These are phyloP conservation scores for Fagopyrum tataricum DNA, from an alignment of 148 eudicot genomes.

Conservation along the genomic window DNA sequence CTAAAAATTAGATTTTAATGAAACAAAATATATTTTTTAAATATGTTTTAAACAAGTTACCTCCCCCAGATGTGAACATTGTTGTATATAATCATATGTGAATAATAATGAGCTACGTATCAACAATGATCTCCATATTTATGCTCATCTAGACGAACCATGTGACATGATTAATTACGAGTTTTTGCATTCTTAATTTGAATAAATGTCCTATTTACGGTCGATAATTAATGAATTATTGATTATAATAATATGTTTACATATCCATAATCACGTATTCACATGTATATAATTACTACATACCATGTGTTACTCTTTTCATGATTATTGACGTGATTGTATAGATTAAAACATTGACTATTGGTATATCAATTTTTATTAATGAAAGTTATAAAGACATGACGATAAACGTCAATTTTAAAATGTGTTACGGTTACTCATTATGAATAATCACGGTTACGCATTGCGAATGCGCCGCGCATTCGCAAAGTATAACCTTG, in stretches of 20 bases:
- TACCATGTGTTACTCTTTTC: neutral
- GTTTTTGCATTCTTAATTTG: neutral
- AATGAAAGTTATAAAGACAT: too few relatives aligned
- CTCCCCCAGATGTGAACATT: conserved; percentile 5
- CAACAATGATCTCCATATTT: neutral
- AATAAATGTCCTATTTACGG: neutral
- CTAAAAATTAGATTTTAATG: neutral
- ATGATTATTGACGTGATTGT: too few relatives aligned
- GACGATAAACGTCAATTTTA: too few relatives aligned
- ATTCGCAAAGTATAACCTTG: too few relatives aligned
- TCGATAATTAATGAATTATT: neutral
- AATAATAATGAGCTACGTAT: neutral
- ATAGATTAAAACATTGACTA: too few relatives aligned
- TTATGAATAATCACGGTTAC: too few relatives aligned
- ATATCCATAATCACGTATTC: neutral
- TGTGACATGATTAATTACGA: conserved; percentile 1
- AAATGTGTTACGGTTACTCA: too few relatives aligned
- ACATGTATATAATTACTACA: neutral
- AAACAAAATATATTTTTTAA: neutral
- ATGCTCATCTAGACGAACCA: neutral
- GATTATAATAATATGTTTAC: neutral
- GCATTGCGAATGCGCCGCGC: too few relatives aligned
- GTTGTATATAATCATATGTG: neutral
- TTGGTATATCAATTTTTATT: too few relatives aligned
- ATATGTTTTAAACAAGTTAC: neutral